Conservation (phyloP, 192 early-diverging fungal genomes). For the Gaertneriomyces sp. region DNA sequence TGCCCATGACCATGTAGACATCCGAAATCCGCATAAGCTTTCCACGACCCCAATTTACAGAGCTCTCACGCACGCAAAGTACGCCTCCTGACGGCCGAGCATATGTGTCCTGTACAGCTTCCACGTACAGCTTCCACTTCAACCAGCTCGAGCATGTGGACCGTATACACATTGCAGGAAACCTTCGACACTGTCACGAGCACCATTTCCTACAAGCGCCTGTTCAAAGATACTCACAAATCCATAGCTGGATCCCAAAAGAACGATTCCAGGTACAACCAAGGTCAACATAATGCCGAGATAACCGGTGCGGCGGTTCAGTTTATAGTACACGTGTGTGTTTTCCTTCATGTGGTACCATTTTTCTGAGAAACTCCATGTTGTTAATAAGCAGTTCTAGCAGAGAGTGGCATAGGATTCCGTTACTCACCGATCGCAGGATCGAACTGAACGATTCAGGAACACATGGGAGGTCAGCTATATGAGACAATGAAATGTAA, state of each 20-base stretch:
- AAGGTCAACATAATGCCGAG: constrained; percentile 26
- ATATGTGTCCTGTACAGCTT: too few relatives aligned
- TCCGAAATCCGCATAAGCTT: too few relatives aligned
- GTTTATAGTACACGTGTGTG: constrained; percentile 37
- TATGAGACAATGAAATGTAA: not conserved
- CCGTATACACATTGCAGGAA: too few relatives aligned
- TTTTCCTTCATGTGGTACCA: constrained; percentile 51
- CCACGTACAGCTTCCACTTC: too few relatives aligned
- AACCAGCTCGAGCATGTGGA: too few relatives aligned
- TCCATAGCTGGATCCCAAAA: constrained; percentile 6
- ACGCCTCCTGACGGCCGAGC: too few relatives aligned
- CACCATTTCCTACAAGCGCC: too few relatives aligned
- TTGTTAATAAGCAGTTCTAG: not conserved
- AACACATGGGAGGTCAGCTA: not conserved
- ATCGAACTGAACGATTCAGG: constrained; percentile 13
- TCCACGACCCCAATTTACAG: too few relatives aligned
- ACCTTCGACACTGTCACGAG: too few relatives aligned
- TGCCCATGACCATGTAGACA: too few relatives aligned
- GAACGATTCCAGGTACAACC: constrained; percentile 28
- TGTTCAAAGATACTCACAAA: constrained; percentile 4
- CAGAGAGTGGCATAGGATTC: not conserved
- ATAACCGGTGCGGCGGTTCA: constrained; percentile 32
- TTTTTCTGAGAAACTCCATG: constrained; percentile 29
- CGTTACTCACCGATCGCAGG: constrained; percentile 18
- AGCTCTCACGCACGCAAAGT: too few relatives aligned